These are phyloP conservation scores for Penstemon barbatus DNA, from an alignment of 257 asterid species.

Conservation along the genomic window DNA sequence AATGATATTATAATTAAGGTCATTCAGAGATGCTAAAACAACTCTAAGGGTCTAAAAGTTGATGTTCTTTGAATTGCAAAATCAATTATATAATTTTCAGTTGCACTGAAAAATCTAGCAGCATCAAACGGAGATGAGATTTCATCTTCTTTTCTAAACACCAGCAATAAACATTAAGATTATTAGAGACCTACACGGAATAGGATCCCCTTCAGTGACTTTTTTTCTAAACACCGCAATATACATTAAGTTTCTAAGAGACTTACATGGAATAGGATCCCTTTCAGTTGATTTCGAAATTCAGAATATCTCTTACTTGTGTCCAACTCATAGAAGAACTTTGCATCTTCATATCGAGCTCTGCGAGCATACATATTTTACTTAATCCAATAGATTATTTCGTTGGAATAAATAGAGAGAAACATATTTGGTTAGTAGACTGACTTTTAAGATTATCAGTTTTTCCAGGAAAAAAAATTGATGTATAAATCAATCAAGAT, in stretches of 20 bases:
- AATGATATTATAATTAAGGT: constrained; percentile 14
- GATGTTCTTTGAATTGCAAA: neutral
- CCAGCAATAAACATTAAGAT: constrained; percentile 21
- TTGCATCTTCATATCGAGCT: constrained; percentile 99
- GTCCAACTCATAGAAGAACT: constrained; percentile 92
- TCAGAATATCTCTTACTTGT: constrained; percentile 83
- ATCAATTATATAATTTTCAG: constrained; percentile 9
- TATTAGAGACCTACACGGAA: constrained; percentile 72
- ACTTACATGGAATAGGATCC: constrained; percentile 96
- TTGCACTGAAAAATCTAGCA: neutral
- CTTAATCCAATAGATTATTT: constrained; percentile 27
- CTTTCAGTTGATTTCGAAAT: constrained; percentile 77
- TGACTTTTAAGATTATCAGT: constrained; percentile 12
- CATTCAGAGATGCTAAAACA: constrained; percentile 19
- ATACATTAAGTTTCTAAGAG: constrained; percentile 19
- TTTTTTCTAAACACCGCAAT: constrained; percentile 18
- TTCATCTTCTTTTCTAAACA: neutral
- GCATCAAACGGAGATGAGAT: constrained; percentile 16
- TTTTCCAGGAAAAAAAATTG: constrained; percentile 16
- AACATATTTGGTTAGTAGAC: neutral
- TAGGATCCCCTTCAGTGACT: constrained; percentile 74
- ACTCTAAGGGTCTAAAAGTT: neutral
- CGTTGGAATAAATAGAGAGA: constrained; percentile 6
- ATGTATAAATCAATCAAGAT: constrained; percentile 20
- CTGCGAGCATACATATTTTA: constrained; percentile 39